Base-by-base conservation (phyloP, 371 early-diverging fungal species). In the Parasitella parasitica region DNA sequence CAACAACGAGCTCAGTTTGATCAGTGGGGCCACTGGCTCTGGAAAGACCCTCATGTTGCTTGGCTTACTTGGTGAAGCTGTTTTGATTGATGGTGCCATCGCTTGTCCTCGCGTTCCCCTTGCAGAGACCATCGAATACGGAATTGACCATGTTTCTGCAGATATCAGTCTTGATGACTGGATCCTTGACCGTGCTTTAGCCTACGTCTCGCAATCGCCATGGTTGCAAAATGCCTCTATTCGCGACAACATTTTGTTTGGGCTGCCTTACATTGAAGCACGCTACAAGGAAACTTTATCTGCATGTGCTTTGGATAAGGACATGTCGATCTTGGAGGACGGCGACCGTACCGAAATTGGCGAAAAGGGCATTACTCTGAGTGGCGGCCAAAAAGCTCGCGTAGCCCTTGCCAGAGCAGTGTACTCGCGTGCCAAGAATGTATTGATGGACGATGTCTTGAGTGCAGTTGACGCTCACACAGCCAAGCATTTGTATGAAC, bases 271-370 rank as follows among this genome's bases (percentile, higher is more conserved):
- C 51, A 66, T 78, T 27, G 72, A 70, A 34, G 66, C 70, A 18
- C 74, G 79, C 11, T 86, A 86, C 35, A 62, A 75, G 18, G 79
- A 76, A 5, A 89, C 91, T 0, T 77, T 93, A 9, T 79, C 84
- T 35, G 82, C 89, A 6, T 83, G 89, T 26, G 81, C 84, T 41
- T 63, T 86, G 22, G 66, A 63, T 6, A 78, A 76, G n/a, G 86
- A 86, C 49, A 43, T 86, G n/a, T 63, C 67, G 1, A 72, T 73
- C 43, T 71, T 98, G 7, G 84, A 86, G 26, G 88, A 89, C 52
- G 97, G 96, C 32, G 98, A 98, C 66, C 56, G 79, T 71, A 97
- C 97, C 0, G 94, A 96, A 78, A 89, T 97, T 65, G 97, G 97
- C 16, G 97, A 96, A 72, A 88, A 88, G 41, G 92, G 92, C 7